phyloP scores from a whole-genome alignment of 2,329 filamentous ascomycete species.

The Chlorencoelia australis region DNA sequence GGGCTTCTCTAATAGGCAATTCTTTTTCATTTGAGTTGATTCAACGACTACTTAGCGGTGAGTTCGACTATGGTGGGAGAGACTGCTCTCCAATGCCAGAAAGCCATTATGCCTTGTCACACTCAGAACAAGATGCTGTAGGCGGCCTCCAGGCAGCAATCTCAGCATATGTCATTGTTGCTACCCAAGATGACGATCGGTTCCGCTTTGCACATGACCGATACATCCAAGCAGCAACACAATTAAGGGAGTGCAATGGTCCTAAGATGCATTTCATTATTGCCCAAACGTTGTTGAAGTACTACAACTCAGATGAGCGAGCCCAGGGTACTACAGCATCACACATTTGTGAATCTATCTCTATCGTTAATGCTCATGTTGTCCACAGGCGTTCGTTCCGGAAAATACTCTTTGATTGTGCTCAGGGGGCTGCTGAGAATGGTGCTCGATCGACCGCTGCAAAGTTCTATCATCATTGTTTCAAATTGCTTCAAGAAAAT shows the following conservation, averaged over 20 bases:
- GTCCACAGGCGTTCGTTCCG: conserved; percentile 55
- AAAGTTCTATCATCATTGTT: conserved; percentile 69
- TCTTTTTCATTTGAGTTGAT: conserved; percentile 78
- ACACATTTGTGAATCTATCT: conserved; percentile 70
- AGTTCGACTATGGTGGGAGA: conserved; percentile 47
- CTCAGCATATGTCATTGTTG: conserved; percentile 69
- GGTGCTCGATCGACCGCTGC: conserved; percentile 74
- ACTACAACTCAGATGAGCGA: conserved; percentile 50
- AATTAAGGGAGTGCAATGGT: conserved; percentile 58
- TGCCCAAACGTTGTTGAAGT: conserved; percentile 68
- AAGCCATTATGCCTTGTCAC: conserved; percentile 30
- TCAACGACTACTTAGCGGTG: conserved; percentile 63
- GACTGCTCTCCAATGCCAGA: conserved; percentile 30
- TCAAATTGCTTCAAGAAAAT: conserved; percentile 67
- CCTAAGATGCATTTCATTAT: conserved; percentile 87
- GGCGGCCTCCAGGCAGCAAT: conserved; percentile 75
- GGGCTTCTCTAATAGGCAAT: conserved; percentile 75
- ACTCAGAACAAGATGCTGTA: conserved; percentile 56
- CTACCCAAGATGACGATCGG: conserved; percentile 73
- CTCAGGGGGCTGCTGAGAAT: conserved; percentile 67
- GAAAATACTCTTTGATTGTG: conserved; percentile 63
- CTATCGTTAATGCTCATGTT: conserved; percentile 61
- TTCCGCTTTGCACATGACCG: conserved; percentile 87
- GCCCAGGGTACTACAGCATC: conserved; percentile 64
- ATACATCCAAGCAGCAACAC: conserved; percentile 65